These are phyloP conservation scores for Verticillium nubilum DNA, from an alignment of 2,329 filamentous ascomycete genomes.

Conservation along the genomic window DNA sequence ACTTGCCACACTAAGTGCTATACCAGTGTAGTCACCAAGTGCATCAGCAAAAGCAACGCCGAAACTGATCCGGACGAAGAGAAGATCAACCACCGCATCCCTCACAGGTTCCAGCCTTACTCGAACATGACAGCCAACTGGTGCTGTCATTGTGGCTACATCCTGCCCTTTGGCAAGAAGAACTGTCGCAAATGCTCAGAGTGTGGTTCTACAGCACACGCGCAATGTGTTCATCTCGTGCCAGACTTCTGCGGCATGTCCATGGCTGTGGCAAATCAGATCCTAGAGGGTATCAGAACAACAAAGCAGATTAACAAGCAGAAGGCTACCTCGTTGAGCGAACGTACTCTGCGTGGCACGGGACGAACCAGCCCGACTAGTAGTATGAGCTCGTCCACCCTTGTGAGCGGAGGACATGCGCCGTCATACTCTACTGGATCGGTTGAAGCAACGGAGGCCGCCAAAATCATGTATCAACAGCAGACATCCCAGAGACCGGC, in stretches of 20 bases:
- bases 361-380: conserved; percentile 40
- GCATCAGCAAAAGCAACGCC: conserved; percentile 98
- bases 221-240: conserved; percentile 87
- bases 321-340: conserved; percentile 53
- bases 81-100: conserved; percentile 99
- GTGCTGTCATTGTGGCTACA: conserved; percentile 98
- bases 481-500: conserved; percentile 45
- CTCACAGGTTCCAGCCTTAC: conserved; percentile 94
- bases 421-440: conserved; percentile 19
- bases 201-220: conserved; percentile 87
- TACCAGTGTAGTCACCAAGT: conserved; percentile 93
- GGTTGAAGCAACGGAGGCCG: conserved; percentile 55
- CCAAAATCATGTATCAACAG: conserved; percentile 55
- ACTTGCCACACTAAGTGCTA: conserved; percentile 99
- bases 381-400: conserved; percentile 23
- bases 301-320: conserved; percentile 65
- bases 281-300: conserved; percentile 77
- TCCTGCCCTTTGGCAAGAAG: conserved; percentile 90
- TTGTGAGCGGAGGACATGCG: conserved; percentile 11
- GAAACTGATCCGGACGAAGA: conserved; percentile 98
- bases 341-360: conserved; percentile 56
- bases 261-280: conserved; percentile 94
- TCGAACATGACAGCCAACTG: conserved; percentile 98
- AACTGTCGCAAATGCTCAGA: conserved; percentile 92
- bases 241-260: conserved; percentile 99